These are phyloP conservation scores for Euphorbia tirucalli DNA, from an alignment of 345 rosid species.

Conservation along the genomic window DNA sequence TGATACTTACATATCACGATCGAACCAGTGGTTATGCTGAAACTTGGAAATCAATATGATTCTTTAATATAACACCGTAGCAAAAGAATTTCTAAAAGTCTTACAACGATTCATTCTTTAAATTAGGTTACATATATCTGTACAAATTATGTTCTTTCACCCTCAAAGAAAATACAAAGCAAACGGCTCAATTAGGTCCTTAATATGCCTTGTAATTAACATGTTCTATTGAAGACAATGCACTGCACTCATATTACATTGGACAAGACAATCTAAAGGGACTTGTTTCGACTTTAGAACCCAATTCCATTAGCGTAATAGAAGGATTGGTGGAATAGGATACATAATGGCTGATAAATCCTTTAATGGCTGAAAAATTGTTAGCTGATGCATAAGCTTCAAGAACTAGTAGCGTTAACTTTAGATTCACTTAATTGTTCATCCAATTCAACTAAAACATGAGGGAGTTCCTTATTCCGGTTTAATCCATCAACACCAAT, in stretches of 20 bases:
- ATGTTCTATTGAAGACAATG: background rate
- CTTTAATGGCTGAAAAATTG: too few species aligned
- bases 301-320: too few species aligned
- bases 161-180: background rate
- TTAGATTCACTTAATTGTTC: background rate
- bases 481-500: background rate
- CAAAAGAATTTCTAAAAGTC: too few species aligned
- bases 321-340: too few species aligned
- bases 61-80: too few species aligned
- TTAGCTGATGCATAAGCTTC: background rate
- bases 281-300: background rate
- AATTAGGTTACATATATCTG: background rate
- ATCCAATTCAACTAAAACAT: conserved; percentile 5
- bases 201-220: background rate
- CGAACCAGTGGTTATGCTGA: too few species aligned
- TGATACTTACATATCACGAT: too few species aligned
- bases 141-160: background rate
- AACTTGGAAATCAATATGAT: too few species aligned
- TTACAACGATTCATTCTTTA: too few species aligned
- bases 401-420: background rate
- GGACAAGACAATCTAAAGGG: background rate
- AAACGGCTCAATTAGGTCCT: background rate
- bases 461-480: background rate
- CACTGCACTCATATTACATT: background rate
- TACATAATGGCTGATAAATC: too few species aligned